phyloP scores from a whole-genome alignment of 441 rosid species.

The Euphorbia schlechtendalii region DNA sequence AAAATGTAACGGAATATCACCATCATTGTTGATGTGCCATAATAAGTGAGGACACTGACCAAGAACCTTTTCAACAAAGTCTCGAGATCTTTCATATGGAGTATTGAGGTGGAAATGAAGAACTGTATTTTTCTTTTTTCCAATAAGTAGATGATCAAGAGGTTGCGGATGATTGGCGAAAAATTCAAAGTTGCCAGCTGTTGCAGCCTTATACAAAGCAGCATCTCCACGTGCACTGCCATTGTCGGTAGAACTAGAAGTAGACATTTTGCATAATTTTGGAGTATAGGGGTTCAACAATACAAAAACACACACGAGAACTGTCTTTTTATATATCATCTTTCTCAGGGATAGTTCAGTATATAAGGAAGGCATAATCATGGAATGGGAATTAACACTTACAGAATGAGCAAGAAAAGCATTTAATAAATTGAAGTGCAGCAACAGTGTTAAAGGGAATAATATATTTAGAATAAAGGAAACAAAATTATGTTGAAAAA shows the following conservation, averaged over 20 bases:
- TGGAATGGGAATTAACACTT: too few relatives aligned
- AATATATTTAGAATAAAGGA: too few relatives aligned
- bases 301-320: background rate
- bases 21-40: constrained; percentile 8
- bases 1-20: constrained; percentile 14
- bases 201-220: constrained; percentile 12
- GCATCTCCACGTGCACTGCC: too few relatives aligned
- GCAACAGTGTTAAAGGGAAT: too few relatives aligned
- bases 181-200: background rate
- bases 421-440: too few relatives aligned
- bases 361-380: too few relatives aligned
- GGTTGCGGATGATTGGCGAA: background rate
- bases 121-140: constrained; percentile 8
- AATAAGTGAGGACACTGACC: constrained; percentile 6
- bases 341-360: background rate
- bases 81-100: background rate
- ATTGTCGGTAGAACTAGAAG: background rate
- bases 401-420: too few relatives aligned
- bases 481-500: too few relatives aligned
- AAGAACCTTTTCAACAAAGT: background rate
- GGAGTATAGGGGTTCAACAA: background rate
- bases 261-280: background rate
- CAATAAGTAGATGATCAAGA: background rate
- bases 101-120: constrained; percentile 8
- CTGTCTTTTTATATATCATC: too few relatives aligned